Evolutionary conservation across 2,329 filamentous ascomycete species (phyloP).

Genomic region (Nectriaceae sp.): DNA sequence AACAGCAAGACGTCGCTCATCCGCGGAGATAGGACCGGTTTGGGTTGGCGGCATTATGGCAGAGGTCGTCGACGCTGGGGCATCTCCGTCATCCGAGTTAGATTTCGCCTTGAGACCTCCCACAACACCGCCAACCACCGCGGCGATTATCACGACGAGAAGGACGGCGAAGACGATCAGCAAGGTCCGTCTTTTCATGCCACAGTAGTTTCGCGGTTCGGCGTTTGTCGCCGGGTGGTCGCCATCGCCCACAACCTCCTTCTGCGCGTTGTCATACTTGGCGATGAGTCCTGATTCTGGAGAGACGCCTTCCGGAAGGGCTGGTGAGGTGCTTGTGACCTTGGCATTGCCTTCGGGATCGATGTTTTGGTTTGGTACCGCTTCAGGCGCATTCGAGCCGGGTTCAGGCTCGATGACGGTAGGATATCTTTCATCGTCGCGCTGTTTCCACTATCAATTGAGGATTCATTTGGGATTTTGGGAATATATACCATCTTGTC

Average conservation of each 20-base stretch:
- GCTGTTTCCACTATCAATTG: too few species aligned
- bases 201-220: constrained; percentile 11
- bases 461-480: too few species aligned
- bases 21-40: constrained; percentile 17
- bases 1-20: constrained; percentile 14
- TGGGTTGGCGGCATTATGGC: constrained; percentile 9
- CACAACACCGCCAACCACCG: constrained; percentile 19
- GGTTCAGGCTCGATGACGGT: constrained; percentile 9
- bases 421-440: constrained; percentile 21
- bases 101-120: constrained; percentile 14
- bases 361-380: background rate
- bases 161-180: constrained; percentile 14
- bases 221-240: constrained; percentile 4
- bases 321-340: constrained; percentile 1
- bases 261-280: constrained; percentile 10
- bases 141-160: constrained; percentile 16
- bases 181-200: constrained; percentile 18
- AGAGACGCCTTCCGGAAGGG: background rate
- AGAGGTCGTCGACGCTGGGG: background rate
- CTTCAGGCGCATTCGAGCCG: constrained; percentile 7
- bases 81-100: background rate
- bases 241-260: constrained; percentile 5
- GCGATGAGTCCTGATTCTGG: constrained; percentile 16
- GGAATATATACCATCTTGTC: too few species aligned
- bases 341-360: constrained; percentile 13